Evolutionary conservation across 148 eudicot species (phyloP).

Genomic region (Spergularia marina): DNA sequence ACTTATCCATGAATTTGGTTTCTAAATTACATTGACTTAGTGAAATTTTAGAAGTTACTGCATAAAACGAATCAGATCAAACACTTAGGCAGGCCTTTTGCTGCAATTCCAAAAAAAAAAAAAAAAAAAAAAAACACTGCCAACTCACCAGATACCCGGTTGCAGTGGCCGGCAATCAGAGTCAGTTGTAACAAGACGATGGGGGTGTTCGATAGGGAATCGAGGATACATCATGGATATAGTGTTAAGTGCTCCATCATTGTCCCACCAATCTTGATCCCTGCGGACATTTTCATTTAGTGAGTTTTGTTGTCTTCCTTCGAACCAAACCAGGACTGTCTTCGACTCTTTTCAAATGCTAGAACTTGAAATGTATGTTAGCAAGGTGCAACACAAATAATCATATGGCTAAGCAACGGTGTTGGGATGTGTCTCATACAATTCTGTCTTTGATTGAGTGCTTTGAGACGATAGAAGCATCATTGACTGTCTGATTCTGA

Average conservation of each 20-base stretch:
- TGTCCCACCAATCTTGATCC: slow-evolving; percentile 99
- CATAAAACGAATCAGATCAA: no score
- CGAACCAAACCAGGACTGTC: not conserved
- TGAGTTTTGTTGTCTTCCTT: not conserved
- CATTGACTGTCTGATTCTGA: no score
- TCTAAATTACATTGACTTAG: no score
- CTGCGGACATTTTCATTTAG: slow-evolving; percentile 36
- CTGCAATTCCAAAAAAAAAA: no score
- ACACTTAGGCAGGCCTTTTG: no score
- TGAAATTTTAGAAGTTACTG: no score
- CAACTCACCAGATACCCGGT: slow-evolving; percentile 83
- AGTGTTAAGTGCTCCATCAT: slow-evolving; percentile 93
- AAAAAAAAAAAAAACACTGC: not conserved
- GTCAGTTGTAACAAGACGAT: slow-evolving; percentile 53
- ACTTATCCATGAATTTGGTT: no score
- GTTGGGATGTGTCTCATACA: not conserved
- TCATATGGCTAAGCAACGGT: not conserved
- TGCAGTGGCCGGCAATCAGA: slow-evolving; percentile 76
- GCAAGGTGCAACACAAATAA: not conserved
- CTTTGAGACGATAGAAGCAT: no score
- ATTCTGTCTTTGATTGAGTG: no score
- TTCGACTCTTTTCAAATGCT: not conserved
- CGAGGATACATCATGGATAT: slow-evolving; percentile 91
- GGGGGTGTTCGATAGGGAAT: slow-evolving; percentile 75
- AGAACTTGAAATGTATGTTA: not conserved